Base-by-base conservation (phyloP, 2,329 filamentous ascomycete species). In the Helotiales sp. region DNA sequence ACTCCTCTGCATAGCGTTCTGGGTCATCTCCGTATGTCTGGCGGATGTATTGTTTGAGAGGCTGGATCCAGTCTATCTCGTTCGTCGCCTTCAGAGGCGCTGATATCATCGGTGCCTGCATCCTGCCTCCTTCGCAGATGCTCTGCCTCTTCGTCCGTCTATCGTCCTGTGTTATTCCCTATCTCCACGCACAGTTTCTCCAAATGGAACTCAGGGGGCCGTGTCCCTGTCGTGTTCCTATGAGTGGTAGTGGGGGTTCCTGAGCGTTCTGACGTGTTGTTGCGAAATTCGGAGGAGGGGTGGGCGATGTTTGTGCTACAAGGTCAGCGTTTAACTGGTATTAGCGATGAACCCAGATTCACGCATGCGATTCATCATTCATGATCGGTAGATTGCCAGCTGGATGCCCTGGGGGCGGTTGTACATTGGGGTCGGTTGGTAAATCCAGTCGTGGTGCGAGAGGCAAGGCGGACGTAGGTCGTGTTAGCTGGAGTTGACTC, bases 31-130 rank as follows among this genome's bases (percentile, higher is more conserved):
- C 94, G 79, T 99, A 97, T 26, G 91, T 96, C 74, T 93, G 87
- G 72, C 93, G 88, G 76, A 99, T 99, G 83, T 98, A 97, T 71
- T 86, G 84, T 83, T 98, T 98, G 73, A 99, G 86, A 57, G 96
- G 96, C 57, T 87, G 85, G 72, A 98, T 86, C 96, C 96, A 99
- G 86, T 99, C 96, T 78, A 99, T 97, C 84, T 99, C 96, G 85
- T 94, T 97, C 72, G 96, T 99, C 63, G 87, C 87, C 88, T 91
- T 98, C 76, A 97, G 87, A 78, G 95, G 95, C 86, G 91, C 90
- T 75, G 93, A 96, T 75, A 98, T 90, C 95, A 98, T 98, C 70
- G 94, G 94, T 73, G 93, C 90, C 83, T 96, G 86, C 90, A 93
- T 93, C 74, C 20, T 72, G 64, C 66, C 70, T 74, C 81, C 77